Base-by-base conservation (phyloP, 805 yeast genomes). In the Nakazawaea populi region DNA sequence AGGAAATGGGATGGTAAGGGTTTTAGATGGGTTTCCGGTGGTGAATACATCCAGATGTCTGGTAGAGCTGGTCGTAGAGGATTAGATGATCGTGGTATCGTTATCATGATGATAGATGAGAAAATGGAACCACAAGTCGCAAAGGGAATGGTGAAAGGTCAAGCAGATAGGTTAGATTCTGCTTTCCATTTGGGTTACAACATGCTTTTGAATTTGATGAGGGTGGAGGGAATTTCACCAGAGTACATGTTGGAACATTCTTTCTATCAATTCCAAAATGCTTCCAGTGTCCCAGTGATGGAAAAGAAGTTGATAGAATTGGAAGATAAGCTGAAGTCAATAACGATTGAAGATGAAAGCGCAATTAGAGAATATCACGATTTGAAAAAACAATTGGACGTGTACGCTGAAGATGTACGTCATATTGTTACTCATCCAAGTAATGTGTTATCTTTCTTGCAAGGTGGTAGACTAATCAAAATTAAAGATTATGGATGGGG, bases 31-130 rank as follows among this genome's bases (percentile, higher is more conserved):
- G 97, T 94, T 34, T 88, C 96, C 51, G 99, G 99, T 53, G 99
- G 99, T 74, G 99, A 94, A 71, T 94, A 94, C 70, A 94, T 94
- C 64, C 99, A 94, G 72, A 94, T 94, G 99, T 89, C 97, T 43
- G 99, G 99, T 58, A 84, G 99, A 70, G 99, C 99, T 27, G 99
- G 99, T 60, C 91, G 99, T 76, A 88, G 99, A 78, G 99, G 99
- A 64, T 79, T 94, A 60, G 99, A 94, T 77, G 99, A 94, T 67
- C 86, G 99, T 67, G 99, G 99, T 72, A 90, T 94, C 68, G 99
- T 94, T 46, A 94, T 94, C 58, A 88, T 94, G 94, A 94, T 94
- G 99, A 90, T 94, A 66, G 98, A 94, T 66, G 98, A 94, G 66
- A 94, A 94, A 63, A 94, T 94, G 99, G 99, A 94, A 67, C 99